Evolutionary conservation across 345 rosid genomes (phyloP), one percentile per base, ranked within the genome.

Genomic region (Bruguiera gymnorhiza): DNA sequence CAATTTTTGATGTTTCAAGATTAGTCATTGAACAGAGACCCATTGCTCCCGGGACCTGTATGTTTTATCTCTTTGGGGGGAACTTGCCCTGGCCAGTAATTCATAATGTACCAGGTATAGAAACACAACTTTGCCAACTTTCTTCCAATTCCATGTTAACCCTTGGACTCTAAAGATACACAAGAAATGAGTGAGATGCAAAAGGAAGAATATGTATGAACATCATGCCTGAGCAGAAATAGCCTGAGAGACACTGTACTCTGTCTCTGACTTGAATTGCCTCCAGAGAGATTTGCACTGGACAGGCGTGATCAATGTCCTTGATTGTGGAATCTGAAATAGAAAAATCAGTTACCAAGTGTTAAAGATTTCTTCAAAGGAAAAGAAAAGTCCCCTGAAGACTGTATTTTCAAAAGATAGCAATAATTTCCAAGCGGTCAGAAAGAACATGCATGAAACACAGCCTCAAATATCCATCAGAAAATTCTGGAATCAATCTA

Each of bases 281-380:
- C 98, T 88, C 99, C 99, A 96, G 84, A 92, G 78, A 30, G 89
- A 75, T 82, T 92, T 96, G 86, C 99, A 96, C 80, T 90, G 96
- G 56, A 96, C 93, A 53, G 98, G 99, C 26, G 96, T 88, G 79
- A 96, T 90, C 85, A 96, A 76, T 19, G 97, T 90, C 83, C 83
- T 88, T 26, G 91, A 75, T 0, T 87, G 54, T 50, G 91, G 84
- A 81, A 96, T 85, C 99, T 96, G 84, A 36, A 69, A 30, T 62
- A 69, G 55, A 73, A 57, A 56, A 21, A 56, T 24, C 31, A 24
- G 29, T 56, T 23, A 15, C 29, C 60, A 56, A 54, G 27, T 2
- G 3, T 11, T 21, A 54, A 21, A 54, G 2, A 2, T n/a, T 54
- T n/a, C 58, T 24, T 54, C 58, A 21, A n/a, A 54, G 24, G 27